Percentiles rank a stretch among this genome's conserved stretches.
Evolutionary conservation across 768 basidiomycete species (phyloP).

Genomic region (Pholiota conissans): DNA sequence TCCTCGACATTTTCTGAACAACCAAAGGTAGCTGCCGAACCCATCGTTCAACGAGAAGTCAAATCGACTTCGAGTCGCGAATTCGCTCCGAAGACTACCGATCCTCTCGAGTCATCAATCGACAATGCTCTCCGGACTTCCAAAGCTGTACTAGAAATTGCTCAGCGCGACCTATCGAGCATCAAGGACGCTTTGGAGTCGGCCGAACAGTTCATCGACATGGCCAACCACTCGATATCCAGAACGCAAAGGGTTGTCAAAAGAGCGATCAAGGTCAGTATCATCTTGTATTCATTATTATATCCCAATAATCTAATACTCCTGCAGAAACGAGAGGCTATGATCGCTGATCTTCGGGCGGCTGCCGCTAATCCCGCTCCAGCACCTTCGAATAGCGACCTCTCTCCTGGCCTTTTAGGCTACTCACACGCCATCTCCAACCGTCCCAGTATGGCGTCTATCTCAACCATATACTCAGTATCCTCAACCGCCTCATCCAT

Average conservation of each 20-base stretch:
- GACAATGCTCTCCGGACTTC: constrained; percentile 42
- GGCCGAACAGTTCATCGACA: constrained; percentile 57
- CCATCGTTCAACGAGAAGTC: constrained; percentile 40
- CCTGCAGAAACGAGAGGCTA: constrained; percentile 48
- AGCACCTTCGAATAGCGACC: constrained; percentile 13
- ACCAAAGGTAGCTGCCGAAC: constrained; percentile 37
- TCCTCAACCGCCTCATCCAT: constrained; percentile 47
- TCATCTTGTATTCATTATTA: neutral
- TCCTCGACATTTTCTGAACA: constrained; percentile 12
- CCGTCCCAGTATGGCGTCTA: constrained; percentile 41
- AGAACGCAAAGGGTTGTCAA: constrained; percentile 58
- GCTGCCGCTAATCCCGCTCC: constrained; percentile 19
- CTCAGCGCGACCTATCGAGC: constrained; percentile 53
- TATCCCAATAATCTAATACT: neutral
- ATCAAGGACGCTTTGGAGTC: constrained; percentile 54
- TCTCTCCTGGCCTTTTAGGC: constrained; percentile 30
- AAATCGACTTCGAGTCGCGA: constrained; percentile 15
- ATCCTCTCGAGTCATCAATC: constrained; percentile 36
- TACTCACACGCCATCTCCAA: constrained; percentile 31
- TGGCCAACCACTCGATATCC: constrained; percentile 54
- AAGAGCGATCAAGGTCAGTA: constrained; percentile 53
- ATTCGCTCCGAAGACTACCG: neutral
- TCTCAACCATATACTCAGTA: constrained; percentile 41
- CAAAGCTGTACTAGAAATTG: constrained; percentile 50
- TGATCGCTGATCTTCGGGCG: constrained; percentile 43